These are phyloP conservation scores for Madurella fahalii DNA, from an alignment of 2,329 filamentous ascomycete genomes.

Conservation along the genomic window DNA sequence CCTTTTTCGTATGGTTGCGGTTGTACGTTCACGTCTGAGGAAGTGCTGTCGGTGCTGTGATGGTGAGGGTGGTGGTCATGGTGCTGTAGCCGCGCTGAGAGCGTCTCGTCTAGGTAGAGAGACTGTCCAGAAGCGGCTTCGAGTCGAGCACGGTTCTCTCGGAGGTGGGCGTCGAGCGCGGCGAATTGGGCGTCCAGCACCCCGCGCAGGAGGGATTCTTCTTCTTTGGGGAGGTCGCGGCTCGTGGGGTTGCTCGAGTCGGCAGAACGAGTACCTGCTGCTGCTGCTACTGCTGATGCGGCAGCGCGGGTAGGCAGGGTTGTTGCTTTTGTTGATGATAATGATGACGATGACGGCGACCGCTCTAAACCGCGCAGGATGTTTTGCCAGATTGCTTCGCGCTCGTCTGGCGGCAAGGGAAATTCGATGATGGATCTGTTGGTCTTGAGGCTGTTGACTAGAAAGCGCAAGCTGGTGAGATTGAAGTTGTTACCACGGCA, in stretches of 20 bases:
- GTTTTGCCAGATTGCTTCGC: slow-evolving; percentile 26
- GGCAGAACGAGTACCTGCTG: neutral
- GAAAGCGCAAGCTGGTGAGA: slow-evolving; percentile 46
- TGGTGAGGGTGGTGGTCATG: too few relatives aligned
- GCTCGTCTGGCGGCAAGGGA: slow-evolving; percentile 31
- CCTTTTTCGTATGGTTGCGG: too few relatives aligned
- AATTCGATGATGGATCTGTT: slow-evolving; percentile 44
- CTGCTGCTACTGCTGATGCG: neutral
- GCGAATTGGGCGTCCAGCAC: neutral
- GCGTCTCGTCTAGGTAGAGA: too few relatives aligned
- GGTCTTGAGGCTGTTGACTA: slow-evolving; percentile 41
- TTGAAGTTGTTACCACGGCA: slow-evolving; percentile 54
- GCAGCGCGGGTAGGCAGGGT: neutral
- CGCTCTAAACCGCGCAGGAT: slow-evolving; percentile 20
- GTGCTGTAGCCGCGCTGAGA: too few relatives aligned
- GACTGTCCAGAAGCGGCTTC: neutral
- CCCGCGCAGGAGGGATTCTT: neutral
- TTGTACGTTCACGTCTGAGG: too few relatives aligned
- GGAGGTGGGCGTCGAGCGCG: neutral
- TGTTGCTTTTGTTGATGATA: neutral
- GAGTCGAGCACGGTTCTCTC: neutral
- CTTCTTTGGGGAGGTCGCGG: neutral
- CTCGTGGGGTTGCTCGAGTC: neutral
- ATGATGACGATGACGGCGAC: slow-evolving; percentile 4
- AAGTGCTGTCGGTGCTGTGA: too few relatives aligned